Evolutionary conservation across 164 flowering plant species (phyloP), one percentile per base, ranked within the genome.

Genomic region (Tetracentron sinense): DNA sequence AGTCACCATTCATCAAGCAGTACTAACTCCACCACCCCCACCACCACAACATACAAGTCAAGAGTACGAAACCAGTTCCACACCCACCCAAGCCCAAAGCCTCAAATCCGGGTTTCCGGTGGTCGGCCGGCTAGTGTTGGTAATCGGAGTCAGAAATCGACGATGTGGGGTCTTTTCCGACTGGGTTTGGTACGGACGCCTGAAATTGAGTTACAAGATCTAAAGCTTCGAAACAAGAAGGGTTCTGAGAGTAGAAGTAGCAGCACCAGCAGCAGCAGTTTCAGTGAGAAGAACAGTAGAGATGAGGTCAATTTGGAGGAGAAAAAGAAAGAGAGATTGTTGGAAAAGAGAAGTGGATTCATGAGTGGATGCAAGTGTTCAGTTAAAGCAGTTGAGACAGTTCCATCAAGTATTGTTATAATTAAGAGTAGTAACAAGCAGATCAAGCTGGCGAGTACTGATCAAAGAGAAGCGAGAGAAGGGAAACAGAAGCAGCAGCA

Each of bases 31-130:
- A 49, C 63, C 12, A 16, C 67, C 42, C 22, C 62, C 29, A 53
- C 58, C 6, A 50, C 65, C 20, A 65, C 66, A 10, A 70, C 68
- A 12, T 69, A 61, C 58, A 74, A 67, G 42, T 62, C 75, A 21
- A 68, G 42, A 56, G 8, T 61, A 4, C 67, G 63, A 17, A 81
- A 81, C 54, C 74, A 58, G 2, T 82, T 85, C 48, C 83, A 79
- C 25, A 66, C 81, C 38, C 77, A 76, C 59, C 86, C 89, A 10
- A 86, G 89, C 35, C 89, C 92, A 1, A 81, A 74, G 54, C 93
- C 93, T 15, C 84, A 79, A 26, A 61, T 84, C 38, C 63, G 70
- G 58, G 15, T 50, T 21, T 58, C 82, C 0, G 60, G 19, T 21
- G 0, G 65, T 17, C 56, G 61, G 35, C 66, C 49, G 2, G 49